A percentile compares a stretch with the other conserved stretches of the same genome.
These are phyloP conservation scores for Ligustrum vulgare DNA, from an alignment of 257 asterid genomes.

Conservation along the genomic window DNA sequence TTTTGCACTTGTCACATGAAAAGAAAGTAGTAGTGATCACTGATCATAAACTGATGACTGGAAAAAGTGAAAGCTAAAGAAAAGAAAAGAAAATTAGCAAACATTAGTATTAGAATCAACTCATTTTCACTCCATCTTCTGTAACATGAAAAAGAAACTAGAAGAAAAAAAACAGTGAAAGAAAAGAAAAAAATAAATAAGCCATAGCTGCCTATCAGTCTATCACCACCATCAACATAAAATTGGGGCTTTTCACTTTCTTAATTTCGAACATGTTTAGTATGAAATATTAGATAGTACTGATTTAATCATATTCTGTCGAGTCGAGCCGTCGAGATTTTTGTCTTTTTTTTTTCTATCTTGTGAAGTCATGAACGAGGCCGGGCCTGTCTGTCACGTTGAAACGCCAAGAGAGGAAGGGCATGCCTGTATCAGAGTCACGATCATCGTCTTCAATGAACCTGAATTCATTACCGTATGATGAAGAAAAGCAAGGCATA, in stretches of 20 bases:
- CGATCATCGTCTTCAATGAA: conserved; percentile 52
- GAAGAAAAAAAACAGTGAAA: conserved; percentile 29
- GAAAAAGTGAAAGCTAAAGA: conserved; percentile 33
- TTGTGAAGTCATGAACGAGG: conserved; percentile 72
- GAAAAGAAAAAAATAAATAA: conserved; percentile 40
- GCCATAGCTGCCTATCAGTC: conserved; percentile 21
- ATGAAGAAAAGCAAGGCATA: conserved; percentile 19
- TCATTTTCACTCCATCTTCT: conserved; percentile 74
- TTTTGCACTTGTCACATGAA: neutral
- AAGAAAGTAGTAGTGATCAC: neutral
- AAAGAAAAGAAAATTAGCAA: conserved; percentile 29
- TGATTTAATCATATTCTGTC: neutral
- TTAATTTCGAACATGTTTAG: neutral
- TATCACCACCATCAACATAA: conserved; percentile 25
- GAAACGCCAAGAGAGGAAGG: conserved; percentile 78
- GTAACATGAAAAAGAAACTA: conserved; percentile 19
- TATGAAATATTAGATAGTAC: neutral
- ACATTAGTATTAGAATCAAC: conserved; percentile 55
- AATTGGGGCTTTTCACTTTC: neutral
- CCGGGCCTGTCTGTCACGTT: conserved; percentile 68
- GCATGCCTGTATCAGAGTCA: conserved; percentile 48
- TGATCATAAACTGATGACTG: neutral
- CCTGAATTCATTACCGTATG: neutral
- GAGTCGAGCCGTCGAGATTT: neutral
- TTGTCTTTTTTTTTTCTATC: conserved; percentile 24